phyloP scores from a whole-genome alignment of 352 stramenopile genomes.

The Globisporangium sylvaticum region DNA sequence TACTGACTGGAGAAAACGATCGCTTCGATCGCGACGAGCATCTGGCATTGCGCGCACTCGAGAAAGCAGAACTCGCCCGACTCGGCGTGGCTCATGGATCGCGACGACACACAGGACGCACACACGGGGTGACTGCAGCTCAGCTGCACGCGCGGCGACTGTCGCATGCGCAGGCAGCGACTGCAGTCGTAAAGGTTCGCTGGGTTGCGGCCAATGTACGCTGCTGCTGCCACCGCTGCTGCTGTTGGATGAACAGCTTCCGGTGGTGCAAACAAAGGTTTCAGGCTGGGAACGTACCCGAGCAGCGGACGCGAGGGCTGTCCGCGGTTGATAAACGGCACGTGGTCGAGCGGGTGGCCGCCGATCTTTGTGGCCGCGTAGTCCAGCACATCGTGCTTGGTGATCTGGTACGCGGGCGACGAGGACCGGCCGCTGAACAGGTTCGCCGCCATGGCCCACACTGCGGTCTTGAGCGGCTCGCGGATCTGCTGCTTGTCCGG shows the following conservation, averaged over 20 bases:
- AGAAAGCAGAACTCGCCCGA: conserved; percentile 41
- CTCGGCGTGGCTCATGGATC: conserved; percentile 39
- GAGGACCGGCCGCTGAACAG: conserved; percentile 22
- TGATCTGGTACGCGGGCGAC: conserved; percentile 35
- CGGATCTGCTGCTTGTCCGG: conserved; percentile 18
- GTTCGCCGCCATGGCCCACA: conserved; percentile 15
- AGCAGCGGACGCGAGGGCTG: conserved; percentile 56
- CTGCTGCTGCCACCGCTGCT: neutral
- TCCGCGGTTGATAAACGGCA: conserved; percentile 60
- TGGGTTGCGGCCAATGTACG: conserved; percentile 7
- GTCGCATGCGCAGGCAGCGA: conserved; percentile 44
- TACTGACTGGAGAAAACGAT: conserved; percentile 54
- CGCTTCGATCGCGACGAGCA: conserved; percentile 50
- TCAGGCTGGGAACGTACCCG: conserved; percentile 27
- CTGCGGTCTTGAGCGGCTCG: conserved; percentile 29
- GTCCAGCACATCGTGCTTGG: conserved; percentile 35
- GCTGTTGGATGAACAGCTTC: neutral
- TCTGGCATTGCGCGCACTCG: conserved; percentile 45
- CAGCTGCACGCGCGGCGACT: conserved; percentile 57
- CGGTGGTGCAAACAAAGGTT: neutral
- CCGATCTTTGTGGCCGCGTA: conserved; percentile 75
- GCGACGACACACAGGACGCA: conserved; percentile 46
- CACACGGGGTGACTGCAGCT: conserved; percentile 65
- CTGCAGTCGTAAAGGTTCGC: conserved; percentile 61
- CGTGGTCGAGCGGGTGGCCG: conserved; percentile 70